Conservation (phyloP, 2,329 filamentous ascomycete species). For the Fusarium humuli region DNA sequence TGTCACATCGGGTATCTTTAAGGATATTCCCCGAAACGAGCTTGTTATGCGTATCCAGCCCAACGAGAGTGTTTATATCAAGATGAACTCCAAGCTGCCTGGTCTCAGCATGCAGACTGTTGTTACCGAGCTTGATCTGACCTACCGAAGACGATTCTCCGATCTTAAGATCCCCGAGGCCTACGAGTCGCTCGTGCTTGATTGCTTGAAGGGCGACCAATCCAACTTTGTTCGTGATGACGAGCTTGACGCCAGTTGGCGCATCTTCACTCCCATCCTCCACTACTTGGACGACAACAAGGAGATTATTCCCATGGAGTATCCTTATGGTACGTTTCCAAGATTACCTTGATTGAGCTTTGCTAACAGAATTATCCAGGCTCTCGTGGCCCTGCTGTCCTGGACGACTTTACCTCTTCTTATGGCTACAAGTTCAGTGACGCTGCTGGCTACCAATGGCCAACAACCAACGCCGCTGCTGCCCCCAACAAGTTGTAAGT, state of each 20-base stretch:
- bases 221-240: constrained; percentile 99
- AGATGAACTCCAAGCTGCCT: constrained; percentile 99
- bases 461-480: constrained; percentile 76
- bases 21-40: constrained; percentile 99
- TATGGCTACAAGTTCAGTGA: constrained; percentile 99
- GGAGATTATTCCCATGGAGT: constrained; percentile 99
- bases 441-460: constrained; percentile 95
- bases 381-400: constrained; percentile 92
- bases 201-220: constrained; percentile 98
- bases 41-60: constrained; percentile 99
- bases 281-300: constrained; percentile 99
- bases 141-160: constrained; percentile 97
- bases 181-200: constrained; percentile 96
- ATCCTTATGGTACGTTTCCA: constrained; percentile 83
- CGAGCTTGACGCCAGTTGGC: constrained; percentile 97
- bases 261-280: constrained; percentile 95
- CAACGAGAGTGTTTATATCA: constrained; percentile 99
- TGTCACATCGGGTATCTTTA: constrained; percentile 98
- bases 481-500: constrained; percentile 82
- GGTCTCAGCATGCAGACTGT: constrained; percentile 99
- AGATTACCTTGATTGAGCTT: background rate
- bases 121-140: constrained; percentile 96
- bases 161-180: constrained; percentile 99
- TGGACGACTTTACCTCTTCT: constrained; percentile 97
- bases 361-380: constrained; percentile 65